phyloP scores from a whole-genome alignment of 805 yeast genomes.

The Candida qinlingensis region DNA sequence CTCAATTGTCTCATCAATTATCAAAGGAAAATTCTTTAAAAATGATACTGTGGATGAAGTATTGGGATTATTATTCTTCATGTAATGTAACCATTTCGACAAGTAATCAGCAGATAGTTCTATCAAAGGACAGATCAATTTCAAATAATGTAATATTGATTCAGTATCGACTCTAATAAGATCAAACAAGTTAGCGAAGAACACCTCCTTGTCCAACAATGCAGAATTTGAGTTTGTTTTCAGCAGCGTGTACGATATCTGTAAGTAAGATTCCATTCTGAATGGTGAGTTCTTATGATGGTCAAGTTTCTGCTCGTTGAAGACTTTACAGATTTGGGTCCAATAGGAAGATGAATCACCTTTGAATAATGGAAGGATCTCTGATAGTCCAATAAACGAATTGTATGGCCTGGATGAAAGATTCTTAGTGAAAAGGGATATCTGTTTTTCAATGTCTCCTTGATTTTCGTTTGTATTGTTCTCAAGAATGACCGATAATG shows the following conservation, averaged over 20 bases:
- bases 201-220: neutral
- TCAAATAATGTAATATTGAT: conserved; percentile 7
- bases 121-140: conserved; percentile 12
- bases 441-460: neutral
- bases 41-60: conserved; percentile 34
- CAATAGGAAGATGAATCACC: neutral
- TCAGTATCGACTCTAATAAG: conserved; percentile 17
- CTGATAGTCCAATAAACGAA: conserved; percentile 20
- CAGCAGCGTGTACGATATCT: conserved; percentile 16
- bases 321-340: neutral
- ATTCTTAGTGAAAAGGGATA: conserved; percentile 2
- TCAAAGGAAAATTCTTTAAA: conserved; percentile 9
- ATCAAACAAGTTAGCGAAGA: conserved; percentile 18
- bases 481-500: conserved; percentile 25
- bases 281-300: conserved; percentile 22
- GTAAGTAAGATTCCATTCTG: conserved; percentile 21
- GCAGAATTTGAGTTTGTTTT: neutral
- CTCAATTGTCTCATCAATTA: conserved; percentile 7
- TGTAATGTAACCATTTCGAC: conserved; percentile 31
- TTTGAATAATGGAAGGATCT: conserved; percentile 10
- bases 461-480: neutral
- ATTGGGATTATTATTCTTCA: conserved; percentile 33
- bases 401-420: conserved; percentile 12
- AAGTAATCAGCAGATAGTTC: conserved; percentile 6
- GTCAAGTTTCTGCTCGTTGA: conserved; percentile 13